Evolutionary conservation across 75 land plant genomes (phyloP).

Genomic region (Pseudotsuga menziesii): DNA sequence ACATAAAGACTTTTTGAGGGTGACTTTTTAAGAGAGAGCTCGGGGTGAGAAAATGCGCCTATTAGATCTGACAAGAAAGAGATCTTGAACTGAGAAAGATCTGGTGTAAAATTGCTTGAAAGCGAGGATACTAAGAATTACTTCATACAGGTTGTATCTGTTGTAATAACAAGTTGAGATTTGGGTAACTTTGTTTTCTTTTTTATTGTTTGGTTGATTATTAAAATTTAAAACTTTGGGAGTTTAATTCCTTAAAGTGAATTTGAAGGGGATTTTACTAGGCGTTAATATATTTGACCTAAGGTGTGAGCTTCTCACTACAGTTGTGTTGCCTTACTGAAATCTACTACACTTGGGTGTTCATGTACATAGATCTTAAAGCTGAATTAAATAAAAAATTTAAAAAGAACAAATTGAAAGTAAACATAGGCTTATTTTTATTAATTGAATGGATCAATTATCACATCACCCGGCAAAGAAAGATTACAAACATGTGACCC

Average conservation of each 20-base stretch:
- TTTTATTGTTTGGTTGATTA: neutral
- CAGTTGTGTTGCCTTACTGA: no score
- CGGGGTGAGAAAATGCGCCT: neutral
- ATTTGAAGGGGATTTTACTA: neutral
- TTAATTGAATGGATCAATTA: no score
- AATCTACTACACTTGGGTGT: no score
- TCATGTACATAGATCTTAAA: no score
- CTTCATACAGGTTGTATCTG: neutral
- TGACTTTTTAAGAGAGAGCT: neutral
- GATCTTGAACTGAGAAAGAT: neutral
- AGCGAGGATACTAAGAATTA: no score
- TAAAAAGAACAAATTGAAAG: no score
- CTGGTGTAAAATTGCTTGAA: neutral
- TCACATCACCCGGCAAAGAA: no score
- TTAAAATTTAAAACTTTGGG: neutral
- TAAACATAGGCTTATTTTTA: no score
- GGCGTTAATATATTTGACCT: neutral
- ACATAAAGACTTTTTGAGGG: neutral
- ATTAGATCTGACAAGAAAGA: neutral
- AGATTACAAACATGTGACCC: no score
- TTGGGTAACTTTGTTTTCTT: neutral
- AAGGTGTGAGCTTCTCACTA: neutral
- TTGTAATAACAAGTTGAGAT: neutral
- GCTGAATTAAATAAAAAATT: no score
- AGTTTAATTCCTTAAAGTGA: neutral